Percentiles rank a stretch among this genome's conserved stretches.
phyloP scores from a whole-genome alignment of 768 basidiomycete species.

The Bullera alba region DNA sequence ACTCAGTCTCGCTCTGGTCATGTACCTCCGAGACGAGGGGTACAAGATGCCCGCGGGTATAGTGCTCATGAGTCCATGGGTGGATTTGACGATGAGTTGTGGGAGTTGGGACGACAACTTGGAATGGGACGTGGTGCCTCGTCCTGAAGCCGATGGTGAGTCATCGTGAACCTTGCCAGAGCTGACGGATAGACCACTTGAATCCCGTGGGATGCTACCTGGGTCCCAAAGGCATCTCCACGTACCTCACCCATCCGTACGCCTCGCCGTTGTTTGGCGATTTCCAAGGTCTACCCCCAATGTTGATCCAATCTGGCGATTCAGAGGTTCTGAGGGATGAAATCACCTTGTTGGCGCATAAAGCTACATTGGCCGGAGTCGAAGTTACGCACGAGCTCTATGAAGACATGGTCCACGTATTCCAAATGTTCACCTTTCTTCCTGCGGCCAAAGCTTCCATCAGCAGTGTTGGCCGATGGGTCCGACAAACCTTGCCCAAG shows the following conservation, averaged over 20 bases:
- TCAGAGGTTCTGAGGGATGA: slow-evolving; percentile 94
- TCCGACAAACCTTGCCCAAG: slow-evolving; percentile 24
- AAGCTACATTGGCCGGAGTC: slow-evolving; percentile 79
- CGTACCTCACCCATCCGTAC: slow-evolving; percentile 91
- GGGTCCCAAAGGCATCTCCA: slow-evolving; percentile 57
- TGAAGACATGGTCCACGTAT: slow-evolving; percentile 89
- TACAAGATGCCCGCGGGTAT: slow-evolving; percentile 78
- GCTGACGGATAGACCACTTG: slow-evolving; percentile 62
- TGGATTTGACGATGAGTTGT: slow-evolving; percentile 95
- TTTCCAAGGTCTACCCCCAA: slow-evolving; percentile 73
- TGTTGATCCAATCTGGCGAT: slow-evolving; percentile 87
- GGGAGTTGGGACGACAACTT: slow-evolving; percentile 97
- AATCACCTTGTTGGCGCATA: slow-evolving; percentile 82
- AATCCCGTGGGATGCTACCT: slow-evolving; percentile 93
- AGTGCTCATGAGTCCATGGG: slow-evolving; percentile 91
- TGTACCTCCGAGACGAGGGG: slow-evolving; percentile 89
- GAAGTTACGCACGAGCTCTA: slow-evolving; percentile 80
- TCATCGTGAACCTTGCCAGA: not conserved
- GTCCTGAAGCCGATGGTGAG: slow-evolving; percentile 43
- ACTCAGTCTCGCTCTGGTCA: slow-evolving; percentile 69
- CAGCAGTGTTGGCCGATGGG: slow-evolving; percentile 34
- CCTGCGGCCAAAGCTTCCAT: slow-evolving; percentile 36
- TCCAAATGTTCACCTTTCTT: slow-evolving; percentile 70
- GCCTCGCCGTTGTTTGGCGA: slow-evolving; percentile 88
- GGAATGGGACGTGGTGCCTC: slow-evolving; percentile 43